Conservation (phyloP, 768 basidiomycete species). For the Porphyrellus cyaneotinctus region DNA sequence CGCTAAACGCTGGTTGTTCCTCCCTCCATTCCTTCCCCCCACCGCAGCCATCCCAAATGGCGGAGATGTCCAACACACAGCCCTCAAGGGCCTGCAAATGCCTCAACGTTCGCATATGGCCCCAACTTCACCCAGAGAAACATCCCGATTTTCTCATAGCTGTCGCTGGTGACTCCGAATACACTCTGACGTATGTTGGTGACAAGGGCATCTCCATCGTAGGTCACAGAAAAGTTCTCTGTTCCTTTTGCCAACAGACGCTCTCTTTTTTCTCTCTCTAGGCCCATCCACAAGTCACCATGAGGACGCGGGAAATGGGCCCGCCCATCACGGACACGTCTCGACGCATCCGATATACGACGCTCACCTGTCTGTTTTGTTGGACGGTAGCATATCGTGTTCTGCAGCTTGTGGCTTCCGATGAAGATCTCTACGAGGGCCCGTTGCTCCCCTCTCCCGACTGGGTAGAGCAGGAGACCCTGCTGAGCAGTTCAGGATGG, state of each 20-base stretch:
- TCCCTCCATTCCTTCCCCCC: slow-evolving; percentile 16
- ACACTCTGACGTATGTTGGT: slow-evolving; percentile 55
- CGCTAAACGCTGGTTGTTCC: slow-evolving; percentile 25
- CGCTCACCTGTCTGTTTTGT: slow-evolving; percentile 69
- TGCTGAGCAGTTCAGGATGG: slow-evolving; percentile 69
- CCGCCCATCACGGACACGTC: slow-evolving; percentile 41
- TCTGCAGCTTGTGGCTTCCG: slow-evolving; percentile 51
- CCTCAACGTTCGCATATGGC: slow-evolving; percentile 61
- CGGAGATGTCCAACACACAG: slow-evolving; percentile 15
- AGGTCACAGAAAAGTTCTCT: slow-evolving; percentile 24
- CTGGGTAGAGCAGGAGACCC: slow-evolving; percentile 70
- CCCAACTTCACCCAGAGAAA: slow-evolving; percentile 27
- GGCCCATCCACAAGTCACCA: slow-evolving; percentile 67
- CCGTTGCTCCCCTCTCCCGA: slow-evolving; percentile 67
- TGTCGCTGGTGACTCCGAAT: slow-evolving; percentile 34
- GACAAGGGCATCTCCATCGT: slow-evolving; percentile 68
- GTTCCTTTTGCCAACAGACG: slow-evolving; percentile 1
- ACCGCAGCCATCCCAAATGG: slow-evolving; percentile 23
- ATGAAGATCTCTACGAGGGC: slow-evolving; percentile 58
- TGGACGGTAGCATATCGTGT: slow-evolving; percentile 65
- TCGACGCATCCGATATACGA: slow-evolving; percentile 55
- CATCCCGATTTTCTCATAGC: slow-evolving; percentile 35
- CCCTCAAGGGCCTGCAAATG: slow-evolving; percentile 58
- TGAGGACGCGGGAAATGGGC: slow-evolving; percentile 53
- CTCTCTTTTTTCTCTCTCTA: slow-evolving; percentile 28